Conservation (phyloP, 192 early-diverging fungal species). For the Geosiphon pyriformis region DNA sequence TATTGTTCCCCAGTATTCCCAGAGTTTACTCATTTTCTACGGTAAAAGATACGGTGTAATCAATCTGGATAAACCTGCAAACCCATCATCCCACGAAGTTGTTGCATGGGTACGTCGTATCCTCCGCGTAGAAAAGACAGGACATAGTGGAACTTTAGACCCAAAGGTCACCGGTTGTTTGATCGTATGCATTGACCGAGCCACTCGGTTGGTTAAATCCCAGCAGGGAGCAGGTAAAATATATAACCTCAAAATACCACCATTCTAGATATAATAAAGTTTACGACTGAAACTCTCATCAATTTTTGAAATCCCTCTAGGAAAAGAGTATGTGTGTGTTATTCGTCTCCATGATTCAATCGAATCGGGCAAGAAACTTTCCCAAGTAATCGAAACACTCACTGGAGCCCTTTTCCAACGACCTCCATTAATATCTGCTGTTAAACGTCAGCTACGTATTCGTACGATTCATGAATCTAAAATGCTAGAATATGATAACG, state of each 20-base stretch:
- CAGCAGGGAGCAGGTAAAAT: slow-evolving; percentile 89
- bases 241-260: background rate
- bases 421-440: slow-evolving; percentile 96
- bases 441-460: slow-evolving; percentile 98
- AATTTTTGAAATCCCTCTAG: slow-evolving; percentile 2
- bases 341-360: slow-evolving; percentile 93
- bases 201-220: slow-evolving; percentile 97
- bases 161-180: slow-evolving; percentile 99
- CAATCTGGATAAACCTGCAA: slow-evolving; percentile 99
- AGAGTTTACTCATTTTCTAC: background rate
- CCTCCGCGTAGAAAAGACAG: slow-evolving; percentile 95
- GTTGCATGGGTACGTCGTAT: slow-evolving; percentile 99
- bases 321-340: slow-evolving; percentile 95
- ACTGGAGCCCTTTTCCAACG: slow-evolving; percentile 99
- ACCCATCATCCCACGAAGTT: slow-evolving; percentile 99
- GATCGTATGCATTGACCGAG: slow-evolving; percentile 98
- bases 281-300: no score
- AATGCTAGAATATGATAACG: slow-evolving; percentile 95
- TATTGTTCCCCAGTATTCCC: no score
- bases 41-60: slow-evolving; percentile 85
- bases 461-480: slow-evolving; percentile 97
- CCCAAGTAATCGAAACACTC: slow-evolving; percentile 87
- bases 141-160: slow-evolving; percentile 97
- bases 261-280: background rate
- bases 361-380: slow-evolving; percentile 82